These are phyloP conservation scores for Bretschneidera sinensis DNA, from an alignment of 345 rosid species.

Conservation along the genomic window DNA sequence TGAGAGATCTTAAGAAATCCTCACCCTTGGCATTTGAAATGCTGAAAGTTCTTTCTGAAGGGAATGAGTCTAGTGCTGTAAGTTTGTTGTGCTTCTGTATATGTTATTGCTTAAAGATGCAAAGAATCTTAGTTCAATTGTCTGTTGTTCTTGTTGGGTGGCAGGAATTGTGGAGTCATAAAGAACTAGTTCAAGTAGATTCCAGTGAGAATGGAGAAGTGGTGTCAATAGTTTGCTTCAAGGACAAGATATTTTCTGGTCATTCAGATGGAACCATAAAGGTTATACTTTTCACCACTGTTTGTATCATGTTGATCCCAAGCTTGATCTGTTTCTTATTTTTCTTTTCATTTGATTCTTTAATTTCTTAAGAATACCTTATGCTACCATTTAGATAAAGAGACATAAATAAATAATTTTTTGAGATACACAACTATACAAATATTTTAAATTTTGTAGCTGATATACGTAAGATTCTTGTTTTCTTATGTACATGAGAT, in stretches of 20 bases:
- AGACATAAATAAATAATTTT: too few relatives aligned
- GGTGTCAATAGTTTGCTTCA: slow-evolving; percentile 40
- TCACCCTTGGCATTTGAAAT: slow-evolving; percentile 55
- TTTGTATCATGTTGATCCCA: not conserved
- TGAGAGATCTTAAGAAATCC: slow-evolving; percentile 55
- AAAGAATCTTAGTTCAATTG: slow-evolving; percentile 5
- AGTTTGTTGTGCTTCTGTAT: slow-evolving; percentile 21
- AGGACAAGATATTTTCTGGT: slow-evolving; percentile 61
- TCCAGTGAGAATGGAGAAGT: slow-evolving; percentile 60
- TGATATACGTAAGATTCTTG: too few relatives aligned
- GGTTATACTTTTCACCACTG: slow-evolving; percentile 21
- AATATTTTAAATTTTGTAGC: too few relatives aligned
- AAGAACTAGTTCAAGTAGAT: slow-evolving; percentile 53
- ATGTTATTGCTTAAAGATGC: slow-evolving; percentile 3
- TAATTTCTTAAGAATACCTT: too few relatives aligned
- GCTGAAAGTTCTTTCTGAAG: slow-evolving; percentile 50
- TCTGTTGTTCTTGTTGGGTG: slow-evolving; percentile 8
- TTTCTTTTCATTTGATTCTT: too few relatives aligned
- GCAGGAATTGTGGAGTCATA: slow-evolving; percentile 69
- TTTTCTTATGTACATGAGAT: too few relatives aligned
- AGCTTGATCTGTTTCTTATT: too few relatives aligned
- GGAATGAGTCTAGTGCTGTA: slow-evolving; percentile 52
- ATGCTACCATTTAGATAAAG: too few relatives aligned
- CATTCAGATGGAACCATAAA: slow-evolving; percentile 76
- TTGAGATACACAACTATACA: too few relatives aligned